Evolutionary conservation across 805 yeast genomes (phyloP).

Genomic region (Saturnispora sanitii): DNA sequence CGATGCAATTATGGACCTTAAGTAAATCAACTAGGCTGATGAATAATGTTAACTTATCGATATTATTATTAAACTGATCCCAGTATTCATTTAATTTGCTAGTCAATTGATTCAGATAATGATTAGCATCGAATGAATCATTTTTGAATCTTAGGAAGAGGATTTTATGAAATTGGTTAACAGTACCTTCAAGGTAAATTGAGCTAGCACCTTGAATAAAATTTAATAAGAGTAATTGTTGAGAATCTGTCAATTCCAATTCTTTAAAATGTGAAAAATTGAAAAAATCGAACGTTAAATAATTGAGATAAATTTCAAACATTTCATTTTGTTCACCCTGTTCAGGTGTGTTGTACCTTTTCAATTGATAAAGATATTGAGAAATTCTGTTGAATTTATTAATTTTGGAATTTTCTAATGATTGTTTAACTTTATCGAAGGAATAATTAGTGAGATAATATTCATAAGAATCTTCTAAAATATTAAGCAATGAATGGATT

Average conservation of each 20-base stretch:
- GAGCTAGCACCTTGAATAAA: slow-evolving; percentile 33
- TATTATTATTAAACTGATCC: slow-evolving; percentile 11
- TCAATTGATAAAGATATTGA: slow-evolving; percentile 27
- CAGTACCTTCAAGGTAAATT: slow-evolving; percentile 23
- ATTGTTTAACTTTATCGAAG: slow-evolving; percentile 8
- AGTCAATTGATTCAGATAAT: slow-evolving; percentile 13
- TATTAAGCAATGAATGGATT: slow-evolving; percentile 19
- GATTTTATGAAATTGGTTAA: slow-evolving; percentile 13
- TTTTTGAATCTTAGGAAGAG: slow-evolving; percentile 12
- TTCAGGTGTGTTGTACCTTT: slow-evolving; percentile 22
- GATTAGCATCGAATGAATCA: slow-evolving; percentile 7
- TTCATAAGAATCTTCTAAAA: slow-evolving; percentile 25
- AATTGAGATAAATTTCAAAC: slow-evolving; percentile 34
- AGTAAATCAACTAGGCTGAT: slow-evolving; percentile 3
- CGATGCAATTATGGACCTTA: neutral
- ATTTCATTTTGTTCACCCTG: slow-evolving; percentile 14
- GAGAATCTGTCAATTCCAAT: slow-evolving; percentile 18
- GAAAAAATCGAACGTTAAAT: slow-evolving; percentile 34
- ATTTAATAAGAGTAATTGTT: slow-evolving; percentile 29
- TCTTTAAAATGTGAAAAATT: slow-evolving; percentile 24
- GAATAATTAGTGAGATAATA: slow-evolving; percentile 18
- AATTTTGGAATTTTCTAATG: slow-evolving; percentile 12
- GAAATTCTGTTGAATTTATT: slow-evolving; percentile 21
- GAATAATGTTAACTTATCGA: slow-evolving; percentile 10
- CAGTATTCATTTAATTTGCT: slow-evolving; percentile 4